A percentile compares a stretch with the other conserved stretches of the same genome.
Evolutionary conservation across 192 early-diverging fungal genomes (phyloP).

Genomic region (Coemansia sp.): DNA sequence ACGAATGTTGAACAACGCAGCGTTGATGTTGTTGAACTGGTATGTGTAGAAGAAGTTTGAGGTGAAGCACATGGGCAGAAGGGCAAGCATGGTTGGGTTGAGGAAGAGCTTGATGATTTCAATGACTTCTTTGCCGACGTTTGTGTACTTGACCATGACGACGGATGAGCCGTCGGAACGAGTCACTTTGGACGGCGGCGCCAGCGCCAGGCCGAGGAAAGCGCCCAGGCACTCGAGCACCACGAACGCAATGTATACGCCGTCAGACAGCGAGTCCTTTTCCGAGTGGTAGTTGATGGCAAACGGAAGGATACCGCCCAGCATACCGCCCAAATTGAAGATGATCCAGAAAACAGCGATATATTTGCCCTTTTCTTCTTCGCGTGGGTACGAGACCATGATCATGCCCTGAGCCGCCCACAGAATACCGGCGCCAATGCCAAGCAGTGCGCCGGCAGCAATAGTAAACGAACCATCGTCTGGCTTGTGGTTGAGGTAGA

Average conservation of each 20-base stretch:
- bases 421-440: constrained; percentile 78
- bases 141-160: constrained; percentile 68
- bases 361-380: constrained; percentile 75
- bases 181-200: constrained; percentile 64
- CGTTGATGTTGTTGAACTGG: constrained; percentile 75
- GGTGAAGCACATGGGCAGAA: constrained; percentile 74
- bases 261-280: constrained; percentile 46
- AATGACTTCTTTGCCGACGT: constrained; percentile 55
- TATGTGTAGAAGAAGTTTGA: constrained; percentile 90
- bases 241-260: constrained; percentile 80
- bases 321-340: constrained; percentile 80
- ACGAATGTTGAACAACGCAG: constrained; percentile 68
- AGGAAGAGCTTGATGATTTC: constrained; percentile 78
- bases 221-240: constrained; percentile 74
- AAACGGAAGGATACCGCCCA: constrained; percentile 76
- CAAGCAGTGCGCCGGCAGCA: constrained; percentile 74
- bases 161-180: constrained; percentile 72
- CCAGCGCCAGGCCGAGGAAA: constrained; percentile 60
- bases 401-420: constrained; percentile 80
- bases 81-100: constrained; percentile 69
- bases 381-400: constrained; percentile 82
- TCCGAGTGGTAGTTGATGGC: constrained; percentile 65
- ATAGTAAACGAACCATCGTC: constrained; percentile 64
- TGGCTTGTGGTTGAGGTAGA: constrained; percentile 63
- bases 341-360: constrained; percentile 88